Base-by-base conservation (phyloP, 2,329 filamentous ascomycete species). In the Zelopaecilomyces penicillatus region DNA sequence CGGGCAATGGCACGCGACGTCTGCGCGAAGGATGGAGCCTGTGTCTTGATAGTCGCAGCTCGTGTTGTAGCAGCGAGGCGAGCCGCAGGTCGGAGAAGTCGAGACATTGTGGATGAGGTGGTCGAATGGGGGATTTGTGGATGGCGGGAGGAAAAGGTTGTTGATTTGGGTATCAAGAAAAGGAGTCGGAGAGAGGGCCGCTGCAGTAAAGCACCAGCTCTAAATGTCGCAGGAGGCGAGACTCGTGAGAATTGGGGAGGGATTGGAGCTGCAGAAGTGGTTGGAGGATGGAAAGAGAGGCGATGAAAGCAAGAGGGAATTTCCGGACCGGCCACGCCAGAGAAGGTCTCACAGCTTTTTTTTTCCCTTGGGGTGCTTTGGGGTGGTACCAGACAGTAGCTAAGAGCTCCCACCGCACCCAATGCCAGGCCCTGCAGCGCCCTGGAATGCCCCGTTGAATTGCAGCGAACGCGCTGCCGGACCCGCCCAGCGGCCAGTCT, bases 1-100 rank as follows among this genome's bases (percentile, higher is more conserved):
- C 59, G 57, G 41, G 65, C 57, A 54, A 65, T 53, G 51, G 65
- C 57, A 52, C 67, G 60, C 41, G 64, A 53, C 39, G 62, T 53
- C 58, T 65, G 63, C 50, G 65, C 60, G 42, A 66, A 52, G 47
- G 64, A 55, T 41, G 67, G 57, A 56, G 61, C 52, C 44, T 63
- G 57, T 47, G 61, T 52, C 52, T 53, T 60, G 50, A 59, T 54
- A 44, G 63, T 53, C 50, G 64, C 50, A 45, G 60, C 59, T 54
- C 65, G 65, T 47, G 67, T 65, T 45, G 69, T 66, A 52, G 66
- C 62, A 55, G 70, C 70, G 60, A 74, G 61, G 53, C 71, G 68
- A 59, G 69, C 64, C 52, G 70, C 70, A 48, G 71, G 71, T 60
- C 71, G 71, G 56, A 75, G 68, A 56, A 71, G 66, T 58, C 71